Evolutionary conservation across 257 asterid species (phyloP), one percentile per base, ranked within the genome.

Genomic region (Nicotiana knightiana): DNA sequence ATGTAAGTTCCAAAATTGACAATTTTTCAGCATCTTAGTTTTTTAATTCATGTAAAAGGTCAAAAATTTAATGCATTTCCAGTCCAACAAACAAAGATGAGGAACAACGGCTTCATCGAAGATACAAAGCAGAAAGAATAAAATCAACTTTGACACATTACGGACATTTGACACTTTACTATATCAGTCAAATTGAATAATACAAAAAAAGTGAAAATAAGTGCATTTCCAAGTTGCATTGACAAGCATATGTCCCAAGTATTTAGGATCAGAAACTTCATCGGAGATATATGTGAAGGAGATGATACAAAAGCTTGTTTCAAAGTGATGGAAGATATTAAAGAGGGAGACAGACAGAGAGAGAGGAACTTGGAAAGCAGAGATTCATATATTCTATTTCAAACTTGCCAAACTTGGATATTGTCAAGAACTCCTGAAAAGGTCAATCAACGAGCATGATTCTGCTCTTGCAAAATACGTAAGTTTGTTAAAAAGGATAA

Each of bases 321-420:
- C 59, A 71, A 33, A 71, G 24, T n/a, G 35, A 70, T 71, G 59
- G 78, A 43, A 55, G 21, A 16, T 39, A 48, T n/a, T 68, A n/a
- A 21, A 4, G 28, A 68, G 33, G 13, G 9, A 37, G 18, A 39
- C 30, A 28, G 6, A 4, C 33, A n/a, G 77, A 37, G 39, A 5
- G 39, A 5, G 54, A 37, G 57, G 46, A 70, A 70, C 77, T n/a
- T 10, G 35, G 33, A 43, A 70, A 43, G n/a, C 33, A 11, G 35
- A 70, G 12, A 18, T 59, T 70, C n/a, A 70, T 70, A 70, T 53
- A 70, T 43, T 70, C 77, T 67, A 70, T 70, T 39, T 70, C 35
- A 21, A 39, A 68, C 57, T 39, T 43, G 57, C 32, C 57, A 39
- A 68, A 68, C 77, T 9, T 39, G 77, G 77, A 48, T 39, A 32